A percentile compares a stretch with the other conserved stretches of the same genome.
These are phyloP conservation scores for Lepidium africanum DNA, from an alignment of 345 rosid genomes.

Conservation along the genomic window DNA sequence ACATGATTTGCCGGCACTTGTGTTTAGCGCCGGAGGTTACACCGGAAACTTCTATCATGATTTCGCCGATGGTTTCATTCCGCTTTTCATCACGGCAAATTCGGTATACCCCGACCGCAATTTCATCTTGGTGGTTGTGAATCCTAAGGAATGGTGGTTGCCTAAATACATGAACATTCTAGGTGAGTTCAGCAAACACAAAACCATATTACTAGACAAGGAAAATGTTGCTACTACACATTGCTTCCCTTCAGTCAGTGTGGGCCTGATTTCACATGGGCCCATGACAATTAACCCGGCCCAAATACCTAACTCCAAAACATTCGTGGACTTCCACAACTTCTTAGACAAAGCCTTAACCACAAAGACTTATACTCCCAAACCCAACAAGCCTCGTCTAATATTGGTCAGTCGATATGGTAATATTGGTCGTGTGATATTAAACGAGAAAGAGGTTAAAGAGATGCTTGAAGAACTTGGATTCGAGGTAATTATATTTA, in stretches of 20 bases:
- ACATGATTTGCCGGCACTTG: conserved; percentile 44
- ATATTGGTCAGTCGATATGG: conserved; percentile 27
- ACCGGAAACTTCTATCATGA: conserved; percentile 64
- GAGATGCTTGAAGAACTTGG: conserved; percentile 32
- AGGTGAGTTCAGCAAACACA: conserved; percentile 34
- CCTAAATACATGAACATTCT: conserved; percentile 36
- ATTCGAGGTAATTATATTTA: conserved; percentile 37
- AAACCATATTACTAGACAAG: conserved; percentile 32
- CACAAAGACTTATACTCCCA: background rate
- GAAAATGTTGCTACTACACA: conserved; percentile 34
- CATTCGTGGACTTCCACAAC: conserved; percentile 33
- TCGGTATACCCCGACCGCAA: conserved; percentile 33
- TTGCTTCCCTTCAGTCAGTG: conserved; percentile 40
- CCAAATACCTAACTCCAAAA: conserved; percentile 28
- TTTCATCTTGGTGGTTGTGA: conserved; percentile 36
- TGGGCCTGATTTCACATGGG: conserved; percentile 55
- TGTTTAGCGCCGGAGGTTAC: conserved; percentile 57
- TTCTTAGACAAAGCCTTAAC: conserved; percentile 34
- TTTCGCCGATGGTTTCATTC: conserved; percentile 55
- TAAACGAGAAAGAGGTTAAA: conserved; percentile 27
- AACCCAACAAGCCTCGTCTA: conserved; percentile 4
- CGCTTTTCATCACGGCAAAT: conserved; percentile 51
- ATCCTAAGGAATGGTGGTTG: conserved; percentile 56
- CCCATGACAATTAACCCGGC: conserved; percentile 31
- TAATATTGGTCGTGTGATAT: conserved; percentile 25